Base-by-base conservation (phyloP, 2,329 filamentous ascomycete genomes). In the Pseudophaeomoniella oleicola region DNA sequence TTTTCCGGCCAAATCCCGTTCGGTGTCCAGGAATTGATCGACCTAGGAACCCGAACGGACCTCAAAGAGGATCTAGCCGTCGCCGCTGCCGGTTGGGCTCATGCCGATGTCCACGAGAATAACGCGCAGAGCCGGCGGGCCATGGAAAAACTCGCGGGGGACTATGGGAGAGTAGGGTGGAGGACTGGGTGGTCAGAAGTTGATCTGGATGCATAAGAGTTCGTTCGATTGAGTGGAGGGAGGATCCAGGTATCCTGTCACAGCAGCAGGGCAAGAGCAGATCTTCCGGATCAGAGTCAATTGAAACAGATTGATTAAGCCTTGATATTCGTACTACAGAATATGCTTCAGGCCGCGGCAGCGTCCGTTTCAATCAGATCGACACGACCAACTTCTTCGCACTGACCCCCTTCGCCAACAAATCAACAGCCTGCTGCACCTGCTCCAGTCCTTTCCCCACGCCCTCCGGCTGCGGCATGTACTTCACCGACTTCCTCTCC, bases 111-210 rank as follows among this genome's bases (percentile, higher is more conserved):
- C 32, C 48, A 46, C 19, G 38, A 43, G 34, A 39, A 39, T 19
- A 63, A 63, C 43, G 22, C 33, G 27, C 49, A 55, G 2, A 63
- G 60, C 52, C 47, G 50, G 13, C 50, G 54, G 32, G 59, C 62
- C 15, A 63, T 64, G 60, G 56, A 60, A 49, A 64, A 64, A 46
- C 41, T 62, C 39, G 60, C 58, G 2, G n/a, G n/a, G n/a, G n/a
- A n/a, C n/a, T n/a, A n/a, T n/a, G 61, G 58, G 4, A 35, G 44
- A 37, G 39, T 51, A 2, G 44, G 45, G 40, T 59, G 57, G 46
- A 55, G 48, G 27, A 49, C 54, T 36, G 47, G 50, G 3, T 64
- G 59, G 59, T 45, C 51, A 16, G 54, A 58, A 16, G 41, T 62
- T 37, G 55, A 62, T 43, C 30, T 59, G 5, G 36, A 27, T 19